Conservation (phyloP, 768 basidiomycete genomes). For the Macrolepiota fuliginosa region DNA sequence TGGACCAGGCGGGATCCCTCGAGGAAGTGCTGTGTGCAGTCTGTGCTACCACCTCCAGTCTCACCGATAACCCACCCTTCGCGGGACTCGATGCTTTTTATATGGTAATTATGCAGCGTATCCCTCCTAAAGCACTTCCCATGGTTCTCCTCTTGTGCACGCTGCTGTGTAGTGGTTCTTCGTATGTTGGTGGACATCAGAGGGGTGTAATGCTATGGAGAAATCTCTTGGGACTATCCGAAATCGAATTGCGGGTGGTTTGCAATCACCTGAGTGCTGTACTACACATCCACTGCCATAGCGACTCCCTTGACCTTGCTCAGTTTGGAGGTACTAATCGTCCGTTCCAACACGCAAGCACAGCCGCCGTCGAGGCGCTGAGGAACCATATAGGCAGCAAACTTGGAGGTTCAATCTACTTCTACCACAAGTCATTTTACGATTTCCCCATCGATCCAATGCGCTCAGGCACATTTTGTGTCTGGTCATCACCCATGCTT, state of each 20-base stretch:
- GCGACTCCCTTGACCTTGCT: neutral
- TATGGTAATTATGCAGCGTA: neutral
- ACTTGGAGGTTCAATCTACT: neutral
- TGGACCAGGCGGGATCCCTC: no score
- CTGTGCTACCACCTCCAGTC: no score
- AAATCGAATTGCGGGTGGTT: neutral
- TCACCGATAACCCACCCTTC: neutral
- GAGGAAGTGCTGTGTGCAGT: no score
- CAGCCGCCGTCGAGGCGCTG: neutral
- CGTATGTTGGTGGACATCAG: neutral
- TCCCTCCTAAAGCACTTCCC: neutral
- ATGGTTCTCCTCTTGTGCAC: neutral
- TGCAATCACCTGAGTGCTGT: neutral
- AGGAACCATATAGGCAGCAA: neutral
- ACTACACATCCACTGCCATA: neutral
- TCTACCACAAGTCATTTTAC: conserved; percentile 9
- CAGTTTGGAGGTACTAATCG: neutral
- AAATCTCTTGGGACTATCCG: neutral
- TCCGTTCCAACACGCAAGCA: neutral
- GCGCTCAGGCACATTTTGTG: neutral
- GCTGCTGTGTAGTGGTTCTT: neutral
- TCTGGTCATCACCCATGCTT: neutral
- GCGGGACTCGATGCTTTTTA: neutral
- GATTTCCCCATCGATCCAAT: neutral
- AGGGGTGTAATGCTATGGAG: neutral